Evolutionary conservation across 2,329 filamentous ascomycete species (phyloP).

Genomic region (Beauveria medogensis): DNA sequence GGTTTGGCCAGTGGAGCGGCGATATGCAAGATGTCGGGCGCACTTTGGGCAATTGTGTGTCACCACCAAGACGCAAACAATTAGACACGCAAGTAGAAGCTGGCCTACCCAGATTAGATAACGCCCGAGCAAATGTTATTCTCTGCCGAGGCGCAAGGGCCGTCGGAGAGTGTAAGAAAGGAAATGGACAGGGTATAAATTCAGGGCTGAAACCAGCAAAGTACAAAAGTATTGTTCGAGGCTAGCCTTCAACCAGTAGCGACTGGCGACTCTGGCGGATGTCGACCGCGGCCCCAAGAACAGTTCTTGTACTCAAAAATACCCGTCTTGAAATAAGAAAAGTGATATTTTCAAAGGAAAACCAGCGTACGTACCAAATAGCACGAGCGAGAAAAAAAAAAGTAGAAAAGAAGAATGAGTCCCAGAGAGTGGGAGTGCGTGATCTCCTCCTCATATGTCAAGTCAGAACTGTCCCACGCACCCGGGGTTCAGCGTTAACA

Average conservation of each 20-base stretch:
- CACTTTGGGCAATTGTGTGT: not conserved
- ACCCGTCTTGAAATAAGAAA: not conserved
- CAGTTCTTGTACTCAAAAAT: not conserved
- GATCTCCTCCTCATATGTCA: constrained; percentile 4
- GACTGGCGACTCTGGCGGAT: not conserved
- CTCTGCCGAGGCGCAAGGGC: not conserved
- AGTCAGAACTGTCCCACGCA: not conserved
- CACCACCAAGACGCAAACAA: not conserved
- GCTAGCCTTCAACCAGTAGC: constrained; percentile 5
- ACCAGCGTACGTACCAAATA: not conserved
- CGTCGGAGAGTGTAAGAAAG: not conserved
- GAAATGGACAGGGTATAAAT: not conserved
- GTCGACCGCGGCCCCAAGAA: not conserved
- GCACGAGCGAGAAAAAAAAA: not conserved
- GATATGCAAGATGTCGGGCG: not conserved
- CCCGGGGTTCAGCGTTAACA: not conserved
- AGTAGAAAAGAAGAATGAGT: not conserved
- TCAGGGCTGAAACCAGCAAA: not conserved
- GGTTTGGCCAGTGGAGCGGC: not conserved
- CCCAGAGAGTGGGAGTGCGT: not conserved
- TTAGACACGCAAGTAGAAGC: not conserved
- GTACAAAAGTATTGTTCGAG: not conserved
- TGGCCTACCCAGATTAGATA: not conserved
- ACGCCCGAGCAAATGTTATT: not conserved
- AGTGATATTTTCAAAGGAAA: not conserved